Evolutionary conservation across 768 basidiomycete species (phyloP), one percentile per base, ranked within the genome.

Genomic region (Lyophyllum decastes): DNA sequence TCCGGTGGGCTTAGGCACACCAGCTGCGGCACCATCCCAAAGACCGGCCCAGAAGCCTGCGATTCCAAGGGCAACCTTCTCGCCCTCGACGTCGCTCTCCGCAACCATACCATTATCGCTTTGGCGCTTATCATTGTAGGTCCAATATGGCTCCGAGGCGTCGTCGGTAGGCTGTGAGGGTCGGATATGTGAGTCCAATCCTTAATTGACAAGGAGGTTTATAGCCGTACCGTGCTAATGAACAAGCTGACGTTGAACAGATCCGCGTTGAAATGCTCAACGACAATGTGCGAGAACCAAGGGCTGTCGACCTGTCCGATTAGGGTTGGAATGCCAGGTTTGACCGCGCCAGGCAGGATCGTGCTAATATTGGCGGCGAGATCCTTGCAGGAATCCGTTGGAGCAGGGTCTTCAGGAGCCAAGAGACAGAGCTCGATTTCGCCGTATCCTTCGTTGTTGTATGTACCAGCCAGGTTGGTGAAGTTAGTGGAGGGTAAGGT

Each of bases 401-500:
- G 22, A 4, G 45, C 16, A 10, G 58, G 44, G 38, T 49, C 33
- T 17, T 49, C 21, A 2, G 58, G 40, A 10, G 54, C 38, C 22
- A 62, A 47, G 34, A 66, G 56, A 38, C 68, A 70, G 35, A 70
- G 58, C 25, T 67, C 64, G 33, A 70, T 41, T 2, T 57, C 44
- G 1, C 63, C 64, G 51, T 70, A 71, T 0, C 66, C 66, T 0
- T 30, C 49, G 56, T 70, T 62, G 10, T 47, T 41, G 49, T 70
- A 71, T 8, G 21, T 45, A 5, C 70, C 70, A 1, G 61, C 61
- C 14, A 71, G 54, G 1, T 49, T 52, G 19, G 48, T 30, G 58
- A 66, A 65, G 12, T 61, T 25, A 1, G 62, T 30, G 16, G 61
- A 52, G 5, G 68, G 64, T 2, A 54, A 46, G 17, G 54, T 40